phyloP scores from a whole-genome alignment of 164 flowering plant species.

The Houttuynia cordata region DNA sequence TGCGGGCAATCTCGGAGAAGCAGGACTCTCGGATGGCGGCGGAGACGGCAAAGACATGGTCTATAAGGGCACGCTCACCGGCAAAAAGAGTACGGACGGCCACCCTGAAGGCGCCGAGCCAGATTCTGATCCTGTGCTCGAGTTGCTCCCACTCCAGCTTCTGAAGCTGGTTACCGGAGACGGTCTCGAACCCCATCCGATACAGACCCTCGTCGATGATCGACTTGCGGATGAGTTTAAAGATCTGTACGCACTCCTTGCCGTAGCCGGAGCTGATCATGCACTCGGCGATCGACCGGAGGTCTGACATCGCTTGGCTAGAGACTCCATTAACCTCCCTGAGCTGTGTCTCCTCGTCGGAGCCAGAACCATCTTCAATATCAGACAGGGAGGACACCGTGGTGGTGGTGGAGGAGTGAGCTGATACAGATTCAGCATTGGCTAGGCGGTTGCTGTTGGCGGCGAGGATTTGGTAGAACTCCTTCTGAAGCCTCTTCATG shows the following conservation, averaged over 20 bases:
- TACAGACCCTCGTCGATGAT: slow-evolving; percentile 55
- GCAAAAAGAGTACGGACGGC: slow-evolving; percentile 40
- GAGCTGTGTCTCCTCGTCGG: slow-evolving; percentile 26
- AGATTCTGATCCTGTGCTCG: slow-evolving; percentile 41
- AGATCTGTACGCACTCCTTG: slow-evolving; percentile 47
- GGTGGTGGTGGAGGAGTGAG: slow-evolving; percentile 28
- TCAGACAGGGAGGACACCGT: slow-evolving; percentile 32
- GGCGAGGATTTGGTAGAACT: slow-evolving; percentile 57
- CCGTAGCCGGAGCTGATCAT: slow-evolving; percentile 61
- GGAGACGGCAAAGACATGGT: slow-evolving; percentile 42
- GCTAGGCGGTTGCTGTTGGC: slow-evolving; percentile 34
- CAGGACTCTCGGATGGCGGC: slow-evolving; percentile 41
- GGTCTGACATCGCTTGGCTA: slow-evolving; percentile 32
- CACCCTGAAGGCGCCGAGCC: slow-evolving; percentile 40
- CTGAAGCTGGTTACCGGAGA: slow-evolving; percentile 19
- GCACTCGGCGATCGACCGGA: slow-evolving; percentile 49
- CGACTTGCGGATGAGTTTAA: slow-evolving; percentile 44
- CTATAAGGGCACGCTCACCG: slow-evolving; percentile 61
- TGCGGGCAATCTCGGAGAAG: slow-evolving; percentile 40
- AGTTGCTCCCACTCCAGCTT: slow-evolving; percentile 49
- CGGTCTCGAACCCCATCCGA: slow-evolving; percentile 32
- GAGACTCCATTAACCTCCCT: slow-evolving; percentile 38
- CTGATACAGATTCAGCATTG: slow-evolving; percentile 44
- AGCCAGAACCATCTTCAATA: not conserved
- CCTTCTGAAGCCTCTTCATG: slow-evolving; percentile 56